Evolutionary conservation across 1,139 yeast genomes (phyloP).

Genomic region (Candida tropicalis): DNA sequence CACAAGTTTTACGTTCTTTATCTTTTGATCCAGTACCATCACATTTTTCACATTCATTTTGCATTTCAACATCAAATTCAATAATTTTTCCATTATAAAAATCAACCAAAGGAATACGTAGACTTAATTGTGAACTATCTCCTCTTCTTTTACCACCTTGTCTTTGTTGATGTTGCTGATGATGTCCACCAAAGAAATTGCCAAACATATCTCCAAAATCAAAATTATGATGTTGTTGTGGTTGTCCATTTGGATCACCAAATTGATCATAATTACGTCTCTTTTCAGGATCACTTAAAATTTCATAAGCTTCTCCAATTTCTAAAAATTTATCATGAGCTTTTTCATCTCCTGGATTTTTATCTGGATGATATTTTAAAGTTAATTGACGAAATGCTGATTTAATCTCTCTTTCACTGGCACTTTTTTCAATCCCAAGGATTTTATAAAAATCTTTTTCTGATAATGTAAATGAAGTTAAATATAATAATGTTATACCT

Average conservation of each 20-base stretch:
- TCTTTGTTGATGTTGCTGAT: conserved; percentile 22
- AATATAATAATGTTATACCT: conserved; percentile 10
- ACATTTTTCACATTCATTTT: conserved; percentile 75
- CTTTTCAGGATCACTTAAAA: conserved; percentile 74
- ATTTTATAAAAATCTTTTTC: conserved; percentile 37
- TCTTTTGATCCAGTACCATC: conserved; percentile 86
- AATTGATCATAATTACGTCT: conserved; percentile 71
- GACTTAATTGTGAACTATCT: conserved; percentile 58
- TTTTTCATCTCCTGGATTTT: conserved; percentile 70
- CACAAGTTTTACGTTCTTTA: conserved; percentile 66
- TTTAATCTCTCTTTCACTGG: conserved; percentile 81
- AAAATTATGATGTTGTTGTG: conserved; percentile 34
- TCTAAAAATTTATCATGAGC: conserved; percentile 88
- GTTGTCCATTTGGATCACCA: conserved; percentile 80
- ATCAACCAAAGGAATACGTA: conserved; percentile 62
- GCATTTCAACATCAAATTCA: conserved; percentile 68
- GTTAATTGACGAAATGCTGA: conserved; percentile 83
- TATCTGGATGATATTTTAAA: conserved; percentile 93
- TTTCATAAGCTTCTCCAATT: conserved; percentile 93
- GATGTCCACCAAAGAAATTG: conserved; percentile 66
- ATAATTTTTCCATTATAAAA: conserved; percentile 69
- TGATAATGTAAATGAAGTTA: conserved; percentile 13
- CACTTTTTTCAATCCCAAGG: conserved; percentile 70
- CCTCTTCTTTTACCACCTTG: conserved; percentile 62
- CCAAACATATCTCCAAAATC: conserved; percentile 67